Base-by-base conservation (phyloP, 192 early-diverging fungal species). In the Mortierella antarctica region DNA sequence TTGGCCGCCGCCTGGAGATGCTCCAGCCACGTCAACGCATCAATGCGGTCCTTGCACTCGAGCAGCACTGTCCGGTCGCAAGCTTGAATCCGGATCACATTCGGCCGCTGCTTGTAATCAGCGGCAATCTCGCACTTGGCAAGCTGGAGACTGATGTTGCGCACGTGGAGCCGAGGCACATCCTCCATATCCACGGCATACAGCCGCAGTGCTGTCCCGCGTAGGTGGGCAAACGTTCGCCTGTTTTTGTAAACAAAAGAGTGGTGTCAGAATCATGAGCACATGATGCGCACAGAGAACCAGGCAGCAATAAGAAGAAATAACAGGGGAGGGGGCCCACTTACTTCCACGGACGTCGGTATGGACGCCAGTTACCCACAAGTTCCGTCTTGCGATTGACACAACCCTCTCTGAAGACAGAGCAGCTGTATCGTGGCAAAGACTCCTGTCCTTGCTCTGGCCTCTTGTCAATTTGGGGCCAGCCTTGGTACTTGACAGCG, bases 311-410 rank as follows among this genome's bases (percentile, higher is more conserved):
- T 18, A 48, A 62, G 44, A 59, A 42, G 9, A 46, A 48, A 63
- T 11, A 13, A 61, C 40, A 0, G 2, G 39, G n/a, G 11, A 0
- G 2, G 39, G n/a, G 11, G 7, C 44, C 3, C 9, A 64, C 68
- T 52, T 80, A 80, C 77, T 80, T 86, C 87, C 87, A 88, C n/a
- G 83, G 84, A 61, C 87, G 70, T 45, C 83, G 64, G 8, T 82
- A 82, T 1, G 87, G 65, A 67, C 68, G 49, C 31, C 71, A 70
- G 10, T 59, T 71, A n/a, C 67, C 65, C 31, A 83, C 68, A 20
- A 82, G 63, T 62, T 88, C 87, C n/a, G 78, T 79, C 57, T 88
- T 88, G 45, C 86, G 69, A 31, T 69, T 64, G 0, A 81, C 64
- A 67, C 77, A 88, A 6, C 77, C 82, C 58, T 79, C 83, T 11